Evolutionary conservation across 2,329 filamentous ascomycete genomes (phyloP), one percentile per base, ranked within the genome.

Genomic region (Arthrobotrys musiformis): DNA sequence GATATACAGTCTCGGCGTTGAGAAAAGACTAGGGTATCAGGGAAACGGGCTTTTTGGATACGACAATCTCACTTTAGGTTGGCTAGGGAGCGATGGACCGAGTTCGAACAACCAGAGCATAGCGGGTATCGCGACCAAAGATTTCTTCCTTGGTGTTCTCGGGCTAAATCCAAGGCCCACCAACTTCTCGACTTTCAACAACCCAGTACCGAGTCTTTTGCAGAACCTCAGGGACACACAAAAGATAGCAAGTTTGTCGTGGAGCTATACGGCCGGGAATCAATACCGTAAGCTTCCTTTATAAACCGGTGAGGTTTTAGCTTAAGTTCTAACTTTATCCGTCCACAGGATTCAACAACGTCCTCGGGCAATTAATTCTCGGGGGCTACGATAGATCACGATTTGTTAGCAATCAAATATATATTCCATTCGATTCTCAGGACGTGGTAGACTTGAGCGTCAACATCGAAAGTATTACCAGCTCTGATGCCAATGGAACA

Each of bases 331-430:
- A 11, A 46, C 26, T 17, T 24, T 3, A 26, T 4, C 5, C 5
- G 15, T 50, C 26, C 9, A 24, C 42, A 72, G 73, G 46, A 1
- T 46, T 56, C 5, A 48, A 56, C 24, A 52, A 48, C 11, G 48
- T 60, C 1, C 28, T 70, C 19, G 52, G 62, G 2, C 68, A 78
- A 17, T 35, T 78, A 11, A 61, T 78, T 24, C 60, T 83, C 15
- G 83, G 83, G 28, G 83, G 83, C 8, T 77, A 82, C 44, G 82
- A 83, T 68, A 66, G 78, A 50, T 82, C 81, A 61, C 80, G 81
- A 67, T 83, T 82, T 52, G 62, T 78, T n/a, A 69, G 79, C 9
- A 83, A 82, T 50, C 62, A 80, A 24, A 74, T 81, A 37, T 80
- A 80, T 19, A 82, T 84, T 62, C 77, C 79, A 4, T 69, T 84